These are phyloP conservation scores for Xylaria sp. DNA, from an alignment of 2,329 filamentous ascomycete species.

Conservation along the genomic window DNA sequence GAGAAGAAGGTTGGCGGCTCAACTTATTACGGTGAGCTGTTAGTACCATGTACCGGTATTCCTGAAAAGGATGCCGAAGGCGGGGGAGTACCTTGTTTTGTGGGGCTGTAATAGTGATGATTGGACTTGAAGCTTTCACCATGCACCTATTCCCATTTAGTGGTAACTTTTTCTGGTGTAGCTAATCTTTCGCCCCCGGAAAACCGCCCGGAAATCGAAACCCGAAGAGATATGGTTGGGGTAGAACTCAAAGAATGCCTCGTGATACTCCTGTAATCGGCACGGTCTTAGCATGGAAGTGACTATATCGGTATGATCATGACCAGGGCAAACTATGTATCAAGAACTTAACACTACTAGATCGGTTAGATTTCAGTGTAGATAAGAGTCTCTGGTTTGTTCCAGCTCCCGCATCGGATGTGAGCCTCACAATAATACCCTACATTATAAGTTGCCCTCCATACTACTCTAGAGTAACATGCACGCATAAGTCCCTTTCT, in stretches of 20 bases:
- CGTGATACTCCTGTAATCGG: not conserved
- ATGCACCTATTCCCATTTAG: constrained; percentile 25
- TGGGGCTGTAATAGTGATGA: constrained; percentile 7
- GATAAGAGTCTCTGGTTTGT: not conserved
- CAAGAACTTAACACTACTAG: not conserved
- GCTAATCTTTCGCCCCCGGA: too few species aligned
- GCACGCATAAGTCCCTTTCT: not conserved
- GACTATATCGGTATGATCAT: not conserved
- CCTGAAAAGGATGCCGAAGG: constrained; percentile 14
- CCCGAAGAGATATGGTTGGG: constrained; percentile 8
- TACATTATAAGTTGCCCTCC: not conserved
- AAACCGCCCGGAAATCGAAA: constrained; percentile 17
- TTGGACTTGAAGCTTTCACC: constrained; percentile 34
- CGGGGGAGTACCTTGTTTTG: constrained; percentile 17
- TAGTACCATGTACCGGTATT: constrained; percentile 1
- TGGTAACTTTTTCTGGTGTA: constrained; percentile 11
- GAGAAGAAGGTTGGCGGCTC: constrained; percentile 3
- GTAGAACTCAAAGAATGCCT: not conserved
- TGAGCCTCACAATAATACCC: not conserved
- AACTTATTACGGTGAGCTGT: constrained; percentile 1
- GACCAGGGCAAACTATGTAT: not conserved
- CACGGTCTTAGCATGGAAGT: not conserved
- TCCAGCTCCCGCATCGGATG: not conserved
- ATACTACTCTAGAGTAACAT: not conserved
- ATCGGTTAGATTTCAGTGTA: not conserved